These are phyloP conservation scores for Rhodomyrtus tomentosa DNA, from an alignment of 345 rosid genomes.

Conservation along the genomic window DNA sequence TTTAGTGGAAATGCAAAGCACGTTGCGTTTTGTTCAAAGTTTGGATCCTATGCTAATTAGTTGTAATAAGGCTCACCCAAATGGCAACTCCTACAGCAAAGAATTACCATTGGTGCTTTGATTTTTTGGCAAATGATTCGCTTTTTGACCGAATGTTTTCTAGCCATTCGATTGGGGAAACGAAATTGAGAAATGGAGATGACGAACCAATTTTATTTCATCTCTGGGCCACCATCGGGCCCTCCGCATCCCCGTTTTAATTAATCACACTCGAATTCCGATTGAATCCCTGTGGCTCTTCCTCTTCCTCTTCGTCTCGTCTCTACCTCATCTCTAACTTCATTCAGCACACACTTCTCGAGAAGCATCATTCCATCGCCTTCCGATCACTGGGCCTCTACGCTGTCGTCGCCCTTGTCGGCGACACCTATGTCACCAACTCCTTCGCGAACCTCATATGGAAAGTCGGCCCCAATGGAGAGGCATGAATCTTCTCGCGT, in stretches of 20 bases:
- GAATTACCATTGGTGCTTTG: no score
- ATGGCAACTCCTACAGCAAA: no score
- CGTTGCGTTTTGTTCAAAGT: neutral
- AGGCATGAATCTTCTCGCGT: conserved; percentile 49
- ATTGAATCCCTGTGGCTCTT: no score
- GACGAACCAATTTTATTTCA: no score
- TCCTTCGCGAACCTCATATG: conserved; percentile 63
- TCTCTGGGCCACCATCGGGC: no score
- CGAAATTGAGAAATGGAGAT: no score
- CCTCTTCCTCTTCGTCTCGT: neutral
- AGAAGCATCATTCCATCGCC: conserved; percentile 32
- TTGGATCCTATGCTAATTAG: neutral
- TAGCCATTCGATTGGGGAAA: no score
- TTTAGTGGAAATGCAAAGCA: neutral
- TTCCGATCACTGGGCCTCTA: conserved; percentile 53
- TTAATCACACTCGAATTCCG: no score
- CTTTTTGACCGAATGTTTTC: no score
- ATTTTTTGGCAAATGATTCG: no score
- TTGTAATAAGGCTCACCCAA: no score
- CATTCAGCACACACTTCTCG: neutral
- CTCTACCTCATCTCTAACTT: neutral
- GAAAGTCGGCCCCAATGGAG: conserved; percentile 51
- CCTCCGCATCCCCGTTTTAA: no score
- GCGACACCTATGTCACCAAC: conserved; percentile 70
- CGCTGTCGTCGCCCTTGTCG: conserved; percentile 44